These are phyloP conservation scores for Trapa incisa DNA, from an alignment of 345 rosid genomes.

Conservation along the genomic window DNA sequence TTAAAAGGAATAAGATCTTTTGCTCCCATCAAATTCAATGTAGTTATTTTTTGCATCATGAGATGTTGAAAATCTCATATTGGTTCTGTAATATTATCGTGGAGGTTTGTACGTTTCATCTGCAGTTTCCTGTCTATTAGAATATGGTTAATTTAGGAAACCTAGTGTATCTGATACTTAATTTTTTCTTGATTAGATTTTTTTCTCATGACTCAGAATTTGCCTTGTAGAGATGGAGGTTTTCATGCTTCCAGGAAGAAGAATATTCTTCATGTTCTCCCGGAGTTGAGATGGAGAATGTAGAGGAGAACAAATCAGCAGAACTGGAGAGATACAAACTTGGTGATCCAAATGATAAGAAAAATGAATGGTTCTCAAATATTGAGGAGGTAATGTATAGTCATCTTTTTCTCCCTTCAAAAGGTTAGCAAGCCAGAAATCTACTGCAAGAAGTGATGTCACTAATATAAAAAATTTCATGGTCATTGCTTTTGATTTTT, in stretches of 20 bases:
- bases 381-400: constrained; percentile 8
- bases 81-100: neutral
- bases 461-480: neutral
- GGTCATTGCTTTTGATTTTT: neutral
- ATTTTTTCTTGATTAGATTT: neutral
- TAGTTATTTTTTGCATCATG: neutral
- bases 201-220: neutral
- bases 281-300: neutral
- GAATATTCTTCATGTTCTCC: constrained; percentile 1
- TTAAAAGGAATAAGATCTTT: neutral
- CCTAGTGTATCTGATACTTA: neutral
- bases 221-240: constrained; percentile 14
- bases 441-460: neutral
- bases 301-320: constrained; percentile 6
- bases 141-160: neutral
- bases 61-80: neutral
- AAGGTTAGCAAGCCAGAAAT: neutral
- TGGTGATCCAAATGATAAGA: constrained; percentile 4
- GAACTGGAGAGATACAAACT: constrained; percentile 8
- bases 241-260: constrained; percentile 7
- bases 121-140: neutral
- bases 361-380: constrained; percentile 2
- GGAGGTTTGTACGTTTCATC: neutral
- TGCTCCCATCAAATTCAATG: neutral
- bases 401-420: neutral